These are phyloP conservation scores for Heliamphora pulchella DNA, from an alignment of 179 eudicot species.

Conservation along the genomic window DNA sequence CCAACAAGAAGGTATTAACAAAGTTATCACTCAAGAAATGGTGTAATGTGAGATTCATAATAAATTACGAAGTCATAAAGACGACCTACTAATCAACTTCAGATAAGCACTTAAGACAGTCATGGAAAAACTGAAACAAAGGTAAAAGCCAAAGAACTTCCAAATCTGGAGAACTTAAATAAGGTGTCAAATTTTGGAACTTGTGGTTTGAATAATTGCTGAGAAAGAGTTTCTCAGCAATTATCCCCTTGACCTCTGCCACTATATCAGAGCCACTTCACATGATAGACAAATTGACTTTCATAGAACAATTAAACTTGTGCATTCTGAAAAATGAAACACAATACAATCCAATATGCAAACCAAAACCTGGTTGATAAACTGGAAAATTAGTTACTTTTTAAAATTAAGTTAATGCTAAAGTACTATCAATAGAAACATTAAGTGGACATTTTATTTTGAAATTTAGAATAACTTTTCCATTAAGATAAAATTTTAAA, in stretches of 20 bases:
- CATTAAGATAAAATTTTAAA: not conserved
- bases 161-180: not conserved
- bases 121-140: not conserved
- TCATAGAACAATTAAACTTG: not conserved
- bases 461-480: not conserved
- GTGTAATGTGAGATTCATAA: not conserved
- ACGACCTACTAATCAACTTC: not conserved
- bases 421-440: not conserved
- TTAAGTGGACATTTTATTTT: no score
- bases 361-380: no score
- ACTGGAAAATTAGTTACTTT: no score
- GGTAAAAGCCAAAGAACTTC: not conserved
- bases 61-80: not conserved
- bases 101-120: not conserved
- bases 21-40: not conserved
- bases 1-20: slow-evolving; percentile 14
- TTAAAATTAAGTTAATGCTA: no score
- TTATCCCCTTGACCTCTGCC: not conserved
- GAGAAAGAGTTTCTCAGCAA: not conserved
- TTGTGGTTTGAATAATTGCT: not conserved
- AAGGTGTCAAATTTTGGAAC: not conserved
- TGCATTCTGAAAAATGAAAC: not conserved
- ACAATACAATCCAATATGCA: no score
- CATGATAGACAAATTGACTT: not conserved
- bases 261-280: not conserved